Percentiles rank a stretch among this genome's conserved stretches.
Evolutionary conservation across 2,329 filamentous ascomycete genomes (phyloP).

Genomic region (Hypoxylon sp.): DNA sequence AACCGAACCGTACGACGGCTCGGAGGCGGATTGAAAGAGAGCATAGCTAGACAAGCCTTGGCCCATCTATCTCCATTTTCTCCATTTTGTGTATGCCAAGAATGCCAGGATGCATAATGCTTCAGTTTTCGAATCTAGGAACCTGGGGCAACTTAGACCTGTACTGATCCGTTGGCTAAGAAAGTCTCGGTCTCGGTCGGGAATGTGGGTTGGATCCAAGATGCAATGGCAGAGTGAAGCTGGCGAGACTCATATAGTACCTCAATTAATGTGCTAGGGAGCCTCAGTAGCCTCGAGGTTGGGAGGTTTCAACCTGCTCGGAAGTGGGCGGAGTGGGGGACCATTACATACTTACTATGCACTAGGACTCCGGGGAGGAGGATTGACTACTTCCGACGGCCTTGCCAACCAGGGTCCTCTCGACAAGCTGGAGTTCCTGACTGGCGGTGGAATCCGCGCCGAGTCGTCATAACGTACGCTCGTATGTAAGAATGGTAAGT

Average conservation of each 20-base stretch:
- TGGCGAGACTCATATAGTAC: conserved; percentile 31
- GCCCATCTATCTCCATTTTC: conserved; percentile 18
- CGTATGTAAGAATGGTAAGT: conserved; percentile 17
- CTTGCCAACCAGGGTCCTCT: conserved; percentile 36
- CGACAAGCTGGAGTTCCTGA: conserved; percentile 22
- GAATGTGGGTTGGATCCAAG: conserved; percentile 15
- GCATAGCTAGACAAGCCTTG: conserved; percentile 15
- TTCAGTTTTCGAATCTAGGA: conserved; percentile 17
- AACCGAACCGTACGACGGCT: conserved; percentile 28
- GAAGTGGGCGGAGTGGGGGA: conserved; percentile 33
- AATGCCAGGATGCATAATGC: conserved; percentile 24
- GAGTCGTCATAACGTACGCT: conserved; percentile 20
- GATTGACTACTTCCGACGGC: conserved; percentile 35
- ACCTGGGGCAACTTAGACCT: conserved; percentile 7
- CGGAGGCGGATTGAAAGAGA: conserved; percentile 32
- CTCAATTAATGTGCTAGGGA: conserved; percentile 30
- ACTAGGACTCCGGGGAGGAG: conserved; percentile 40
- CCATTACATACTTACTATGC: conserved; percentile 37
- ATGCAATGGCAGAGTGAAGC: conserved; percentile 11
- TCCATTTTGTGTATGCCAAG: conserved; percentile 18
- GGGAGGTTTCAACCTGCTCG: conserved; percentile 25
- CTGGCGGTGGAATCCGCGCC: conserved; percentile 35
- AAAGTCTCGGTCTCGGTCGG: conserved; percentile 9
- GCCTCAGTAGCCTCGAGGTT: conserved; percentile 24
- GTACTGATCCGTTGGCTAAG: conserved; percentile 5